Percentiles rank a stretch among this genome's conserved stretches.
These are phyloP conservation scores for Fusarium citri DNA, from an alignment of 2,329 filamentous ascomycete species.

Conservation along the genomic window DNA sequence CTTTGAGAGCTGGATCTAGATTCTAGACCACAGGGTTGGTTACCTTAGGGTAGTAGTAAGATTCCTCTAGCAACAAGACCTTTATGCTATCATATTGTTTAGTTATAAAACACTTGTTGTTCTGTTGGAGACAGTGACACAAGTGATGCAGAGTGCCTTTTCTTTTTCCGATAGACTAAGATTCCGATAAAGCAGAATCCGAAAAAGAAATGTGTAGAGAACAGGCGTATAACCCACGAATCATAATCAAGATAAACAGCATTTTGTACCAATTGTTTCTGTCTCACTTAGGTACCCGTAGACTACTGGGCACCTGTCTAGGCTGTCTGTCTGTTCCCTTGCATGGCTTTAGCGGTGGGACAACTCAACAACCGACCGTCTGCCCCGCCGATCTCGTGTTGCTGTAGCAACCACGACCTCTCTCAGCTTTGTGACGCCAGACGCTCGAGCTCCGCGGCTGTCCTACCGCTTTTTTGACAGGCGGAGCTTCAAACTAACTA, in stretches of 20 bases:
- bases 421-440: conserved; percentile 26
- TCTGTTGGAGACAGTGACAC: neutral
- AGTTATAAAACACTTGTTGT: neutral
- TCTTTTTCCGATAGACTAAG: neutral
- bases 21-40: neutral
- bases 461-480: conserved; percentile 43
- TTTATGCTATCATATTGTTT: conserved; percentile 2
- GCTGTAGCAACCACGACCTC: conserved; percentile 16
- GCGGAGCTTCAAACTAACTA: conserved; percentile 34
- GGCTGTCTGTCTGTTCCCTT: conserved; percentile 2
- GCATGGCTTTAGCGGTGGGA: conserved; percentile 26
- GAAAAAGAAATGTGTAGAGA: neutral
- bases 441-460: conserved; percentile 35
- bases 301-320: too few relatives aligned
- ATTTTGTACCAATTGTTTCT: conserved; percentile 9
- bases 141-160: conserved; percentile 8
- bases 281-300: conserved; percentile 21
- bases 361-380: conserved; percentile 22
- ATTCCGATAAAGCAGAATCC: neutral
- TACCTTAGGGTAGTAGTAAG: neutral
- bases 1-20: conserved; percentile 4
- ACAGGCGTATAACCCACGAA: neutral
- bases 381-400: conserved; percentile 32
- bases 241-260: conserved; percentile 1
- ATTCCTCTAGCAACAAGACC: neutral